These are phyloP conservation scores for Russula dissimulans DNA, from an alignment of 768 basidiomycete species.

Conservation along the genomic window DNA sequence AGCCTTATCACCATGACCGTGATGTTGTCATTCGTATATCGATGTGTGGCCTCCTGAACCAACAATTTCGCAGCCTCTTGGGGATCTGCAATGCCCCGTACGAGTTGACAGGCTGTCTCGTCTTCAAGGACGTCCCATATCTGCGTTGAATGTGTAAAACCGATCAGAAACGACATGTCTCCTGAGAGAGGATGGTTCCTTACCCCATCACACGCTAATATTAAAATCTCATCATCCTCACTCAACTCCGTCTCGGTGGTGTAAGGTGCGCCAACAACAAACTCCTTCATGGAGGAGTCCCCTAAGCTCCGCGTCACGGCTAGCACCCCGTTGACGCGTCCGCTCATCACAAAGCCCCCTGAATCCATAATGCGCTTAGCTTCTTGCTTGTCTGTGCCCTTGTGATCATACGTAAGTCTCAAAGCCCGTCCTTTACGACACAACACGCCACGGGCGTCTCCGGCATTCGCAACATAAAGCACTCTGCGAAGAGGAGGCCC, in stretches of 20 bases:
- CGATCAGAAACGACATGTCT: neutral
- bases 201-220: slow-evolving; percentile 97
- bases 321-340: slow-evolving; percentile 93
- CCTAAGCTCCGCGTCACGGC: slow-evolving; percentile 94
- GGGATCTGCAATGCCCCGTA: slow-evolving; percentile 63
- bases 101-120: slow-evolving; percentile 81
- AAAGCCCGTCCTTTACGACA: slow-evolving; percentile 87
- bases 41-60: slow-evolving; percentile 74
- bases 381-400: slow-evolving; percentile 94
- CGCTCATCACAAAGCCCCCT: slow-evolving; percentile 98
- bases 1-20: slow-evolving; percentile 86
- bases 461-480: slow-evolving; percentile 92
- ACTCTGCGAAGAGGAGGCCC: slow-evolving; percentile 50
- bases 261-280: slow-evolving; percentile 95
- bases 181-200: slow-evolving; percentile 27
- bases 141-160: slow-evolving; percentile 32
- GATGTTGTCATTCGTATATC: slow-evolving; percentile 93
- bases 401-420: slow-evolving; percentile 95
- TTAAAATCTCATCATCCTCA: slow-evolving; percentile 87
- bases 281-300: slow-evolving; percentile 98
- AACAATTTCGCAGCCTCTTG: slow-evolving; percentile 70
- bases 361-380: slow-evolving; percentile 97
- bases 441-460: slow-evolving; percentile 91
- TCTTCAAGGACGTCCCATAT: slow-evolving; percentile 95
- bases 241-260: slow-evolving; percentile 95